These are phyloP conservation scores for Pichia sorboxylosa DNA, from an alignment of 1,139 yeast species.

Conservation along the genomic window DNA sequence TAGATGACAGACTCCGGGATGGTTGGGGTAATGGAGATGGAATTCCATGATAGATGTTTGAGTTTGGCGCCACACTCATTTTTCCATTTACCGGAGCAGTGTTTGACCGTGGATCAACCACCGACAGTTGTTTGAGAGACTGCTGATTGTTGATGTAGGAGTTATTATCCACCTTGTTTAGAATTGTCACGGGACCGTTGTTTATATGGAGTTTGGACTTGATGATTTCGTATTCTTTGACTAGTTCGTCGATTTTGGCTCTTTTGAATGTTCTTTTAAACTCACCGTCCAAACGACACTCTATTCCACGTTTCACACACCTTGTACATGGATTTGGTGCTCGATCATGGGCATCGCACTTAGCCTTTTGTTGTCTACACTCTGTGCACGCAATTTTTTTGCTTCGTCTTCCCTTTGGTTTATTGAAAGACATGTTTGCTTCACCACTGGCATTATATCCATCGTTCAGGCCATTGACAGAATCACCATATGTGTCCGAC, in stretches of 20 bases:
- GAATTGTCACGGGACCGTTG: too few relatives aligned
- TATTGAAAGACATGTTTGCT: too few relatives aligned
- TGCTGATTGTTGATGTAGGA: not conserved
- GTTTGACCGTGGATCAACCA: not conserved
- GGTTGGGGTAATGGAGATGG: not conserved
- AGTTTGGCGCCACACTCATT: not conserved
- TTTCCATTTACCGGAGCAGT: too few relatives aligned
- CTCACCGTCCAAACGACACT: constrained; percentile 65
- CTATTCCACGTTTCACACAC: constrained; percentile 57
- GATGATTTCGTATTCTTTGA: constrained; percentile 46
- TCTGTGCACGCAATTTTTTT: constrained; percentile 79
- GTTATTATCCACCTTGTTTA: not conserved
- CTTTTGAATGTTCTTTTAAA: constrained; percentile 85
- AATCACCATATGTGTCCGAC: too few relatives aligned
- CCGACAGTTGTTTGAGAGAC: not conserved
- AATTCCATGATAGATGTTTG: not conserved
- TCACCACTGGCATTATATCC: too few relatives aligned
- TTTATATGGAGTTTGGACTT: constrained; percentile 39
- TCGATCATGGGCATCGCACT: constrained; percentile 74
- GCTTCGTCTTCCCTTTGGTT: too few relatives aligned
- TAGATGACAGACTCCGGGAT: not conserved
- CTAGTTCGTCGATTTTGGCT: constrained; percentile 75
- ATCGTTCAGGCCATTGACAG: too few relatives aligned
- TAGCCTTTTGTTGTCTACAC: constrained; percentile 88
- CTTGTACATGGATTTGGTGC: constrained; percentile 78